phyloP scores from a whole-genome alignment of 352 stramenopile genomes.

The Pythium pectinolyticum region DNA sequence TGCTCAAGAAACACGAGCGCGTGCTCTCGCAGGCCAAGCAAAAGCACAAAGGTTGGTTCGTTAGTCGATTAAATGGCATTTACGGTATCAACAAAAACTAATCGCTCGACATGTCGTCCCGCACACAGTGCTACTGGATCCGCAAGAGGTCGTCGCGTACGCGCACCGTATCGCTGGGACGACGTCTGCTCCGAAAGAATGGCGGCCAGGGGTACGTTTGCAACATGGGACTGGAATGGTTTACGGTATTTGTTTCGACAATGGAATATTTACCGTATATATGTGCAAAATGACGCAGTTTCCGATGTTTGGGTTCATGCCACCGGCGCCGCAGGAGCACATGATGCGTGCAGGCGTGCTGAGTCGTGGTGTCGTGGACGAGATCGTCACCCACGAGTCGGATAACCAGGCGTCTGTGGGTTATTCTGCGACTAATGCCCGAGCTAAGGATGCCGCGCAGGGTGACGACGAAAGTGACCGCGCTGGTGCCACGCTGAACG shows the following conservation, averaged over 20 bases:
- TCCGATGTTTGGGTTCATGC: constrained; percentile 87
- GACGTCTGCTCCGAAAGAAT: constrained; percentile 70
- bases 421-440: constrained; percentile 44
- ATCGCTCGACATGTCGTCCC: too few species aligned
- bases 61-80: background rate
- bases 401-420: constrained; percentile 24
- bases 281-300: constrained; percentile 51
- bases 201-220: constrained; percentile 71
- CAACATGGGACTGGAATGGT: too few species aligned
- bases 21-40: constrained; percentile 62
- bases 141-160: constrained; percentile 73
- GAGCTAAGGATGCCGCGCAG: constrained; percentile 29
- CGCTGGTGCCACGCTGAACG: constrained; percentile 43
- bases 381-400: constrained; percentile 71
- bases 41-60: constrained; percentile 43
- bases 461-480: constrained; percentile 30
- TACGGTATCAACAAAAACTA: too few species aligned
- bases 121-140: constrained; percentile 72
- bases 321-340: constrained; percentile 76
- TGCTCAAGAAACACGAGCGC: constrained; percentile 66
- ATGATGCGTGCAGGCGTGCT: constrained; percentile 86
- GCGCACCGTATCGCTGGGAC: constrained; percentile 79
- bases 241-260: background rate
- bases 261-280: constrained; percentile 28
- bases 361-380: constrained; percentile 75